Evolutionary conservation across 2,329 filamentous ascomycete species (phyloP).

Genomic region (Hymenoscyphus scutula): DNA sequence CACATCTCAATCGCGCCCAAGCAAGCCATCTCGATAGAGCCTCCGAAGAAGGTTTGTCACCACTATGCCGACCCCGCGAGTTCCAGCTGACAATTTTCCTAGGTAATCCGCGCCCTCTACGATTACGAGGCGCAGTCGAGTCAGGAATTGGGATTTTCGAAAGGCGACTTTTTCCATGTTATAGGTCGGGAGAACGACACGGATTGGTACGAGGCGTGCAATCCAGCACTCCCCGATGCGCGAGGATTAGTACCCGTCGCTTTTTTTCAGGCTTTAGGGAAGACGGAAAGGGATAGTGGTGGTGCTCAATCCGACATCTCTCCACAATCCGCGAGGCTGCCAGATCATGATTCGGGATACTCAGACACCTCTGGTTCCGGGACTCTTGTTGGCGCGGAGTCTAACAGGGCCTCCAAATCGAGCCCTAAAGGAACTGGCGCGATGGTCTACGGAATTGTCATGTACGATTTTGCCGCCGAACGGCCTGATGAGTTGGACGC

Average conservation of each 20-base stretch:
- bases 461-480: constrained; percentile 95
- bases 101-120: constrained; percentile 98
- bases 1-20: constrained; percentile 69
- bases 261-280: constrained; percentile 89
- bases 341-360: constrained; percentile 90
- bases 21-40: constrained; percentile 66
- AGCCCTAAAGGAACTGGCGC: constrained; percentile 65
- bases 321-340: constrained; percentile 53
- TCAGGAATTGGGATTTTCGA: constrained; percentile 85
- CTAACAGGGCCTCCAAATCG: constrained; percentile 37
- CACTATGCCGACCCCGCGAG: neutral
- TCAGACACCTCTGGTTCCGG: constrained; percentile 52
- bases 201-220: constrained; percentile 99
- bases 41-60: constrained; percentile 65
- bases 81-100: constrained; percentile 22
- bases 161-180: constrained; percentile 97
- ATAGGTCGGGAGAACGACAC: constrained; percentile 91
- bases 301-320: constrained; percentile 57
- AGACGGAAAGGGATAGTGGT: constrained; percentile 85
- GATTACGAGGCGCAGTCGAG: constrained; percentile 76
- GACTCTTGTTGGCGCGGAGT: constrained; percentile 37
- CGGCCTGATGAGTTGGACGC: constrained; percentile 94
- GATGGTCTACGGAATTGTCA: constrained; percentile 95
- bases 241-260: constrained; percentile 89
- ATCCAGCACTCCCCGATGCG: constrained; percentile 81